Evolutionary conservation across 164 flowering plant genomes (phyloP).

Genomic region (Magnolia officinalis): DNA sequence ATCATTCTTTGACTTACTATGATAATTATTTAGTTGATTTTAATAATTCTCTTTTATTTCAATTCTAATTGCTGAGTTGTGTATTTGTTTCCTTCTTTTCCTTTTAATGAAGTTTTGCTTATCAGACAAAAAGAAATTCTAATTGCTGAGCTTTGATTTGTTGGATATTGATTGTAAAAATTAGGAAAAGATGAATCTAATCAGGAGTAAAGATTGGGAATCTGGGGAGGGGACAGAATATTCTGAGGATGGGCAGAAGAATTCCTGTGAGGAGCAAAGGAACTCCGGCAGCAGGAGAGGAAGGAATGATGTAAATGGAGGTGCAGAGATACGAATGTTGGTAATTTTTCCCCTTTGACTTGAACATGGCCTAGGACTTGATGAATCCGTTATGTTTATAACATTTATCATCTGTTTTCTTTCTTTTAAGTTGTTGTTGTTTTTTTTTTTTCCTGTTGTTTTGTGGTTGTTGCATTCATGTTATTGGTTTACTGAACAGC

Average conservation of each 20-base stretch:
- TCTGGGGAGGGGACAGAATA: not conserved
- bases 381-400: not conserved
- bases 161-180: not conserved
- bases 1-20: too few relatives aligned
- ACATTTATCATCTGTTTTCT: not conserved
- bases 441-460: not conserved
- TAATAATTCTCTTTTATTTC: too few relatives aligned
- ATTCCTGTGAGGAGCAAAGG: not conserved
- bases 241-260: not conserved
- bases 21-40: too few relatives aligned
- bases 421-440: not conserved
- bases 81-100: too few relatives aligned
- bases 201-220: not conserved
- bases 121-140: not conserved
- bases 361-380: not conserved
- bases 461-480: not conserved
- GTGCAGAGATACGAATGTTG: not conserved
- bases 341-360: not conserved
- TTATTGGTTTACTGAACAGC: not conserved
- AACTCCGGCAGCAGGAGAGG: slow-evolving; percentile 1
- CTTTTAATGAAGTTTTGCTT: too few relatives aligned
- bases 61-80: too few relatives aligned
- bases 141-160: not conserved
- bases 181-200: not conserved
- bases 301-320: not conserved